Percentiles rank a stretch among this genome's conserved stretches.
Evolutionary conservation across 2,329 filamentous ascomycete genomes (phyloP).

Genomic region (Mollisiaceae sp.): DNA sequence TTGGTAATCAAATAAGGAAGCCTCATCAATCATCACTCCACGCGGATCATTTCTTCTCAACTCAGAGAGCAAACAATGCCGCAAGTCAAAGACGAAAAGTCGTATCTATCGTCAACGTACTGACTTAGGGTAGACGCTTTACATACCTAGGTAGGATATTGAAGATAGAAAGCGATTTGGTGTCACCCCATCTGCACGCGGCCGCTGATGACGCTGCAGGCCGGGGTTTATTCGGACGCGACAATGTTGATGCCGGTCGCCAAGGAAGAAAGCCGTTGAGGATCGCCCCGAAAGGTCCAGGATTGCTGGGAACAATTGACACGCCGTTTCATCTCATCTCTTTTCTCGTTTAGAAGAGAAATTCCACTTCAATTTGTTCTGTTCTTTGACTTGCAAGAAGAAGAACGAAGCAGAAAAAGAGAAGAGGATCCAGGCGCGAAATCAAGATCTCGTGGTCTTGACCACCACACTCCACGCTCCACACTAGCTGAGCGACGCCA

Average conservation of each 20-base stretch:
- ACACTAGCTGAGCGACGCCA: background rate
- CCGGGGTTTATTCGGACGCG: background rate
- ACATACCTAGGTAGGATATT: background rate
- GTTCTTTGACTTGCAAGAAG: background rate
- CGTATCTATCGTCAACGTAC: background rate
- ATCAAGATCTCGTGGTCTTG: background rate
- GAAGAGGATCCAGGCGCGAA: background rate
- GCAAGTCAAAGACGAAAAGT: background rate
- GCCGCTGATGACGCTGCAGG: constrained; percentile 5
- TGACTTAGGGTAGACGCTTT: background rate
- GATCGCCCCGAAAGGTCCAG: background rate
- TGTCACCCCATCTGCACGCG: constrained; percentile 9
- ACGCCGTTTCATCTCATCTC: background rate
- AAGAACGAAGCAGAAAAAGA: background rate
- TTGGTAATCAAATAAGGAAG: background rate
- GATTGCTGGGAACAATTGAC: background rate
- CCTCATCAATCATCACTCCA: background rate
- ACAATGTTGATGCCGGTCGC: background rate
- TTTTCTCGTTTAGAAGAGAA: background rate
- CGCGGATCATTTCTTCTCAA: background rate
- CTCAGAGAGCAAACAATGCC: background rate
- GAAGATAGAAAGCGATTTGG: background rate
- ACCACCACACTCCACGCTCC: background rate
- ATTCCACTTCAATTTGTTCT: background rate
- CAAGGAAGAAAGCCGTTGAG: background rate